Evolutionary conservation across 148 eudicot genomes (phyloP), one percentile per base, ranked within the genome.

Genomic region (Heliamphora exappendiculata): DNA sequence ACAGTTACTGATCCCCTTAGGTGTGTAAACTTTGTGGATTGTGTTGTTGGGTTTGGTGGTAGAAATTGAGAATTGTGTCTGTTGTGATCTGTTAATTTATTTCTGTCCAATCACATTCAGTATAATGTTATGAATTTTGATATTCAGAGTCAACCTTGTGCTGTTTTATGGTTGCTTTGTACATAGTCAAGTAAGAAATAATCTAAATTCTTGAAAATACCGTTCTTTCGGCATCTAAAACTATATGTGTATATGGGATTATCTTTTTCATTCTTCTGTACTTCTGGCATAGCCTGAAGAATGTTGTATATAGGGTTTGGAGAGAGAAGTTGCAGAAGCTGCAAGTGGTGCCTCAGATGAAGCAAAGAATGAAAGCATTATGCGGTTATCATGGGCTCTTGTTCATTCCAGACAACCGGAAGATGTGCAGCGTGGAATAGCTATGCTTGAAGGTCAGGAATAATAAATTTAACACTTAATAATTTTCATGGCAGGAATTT

Each of bases 351-450:
- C 62, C 66, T 83, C 93, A 19, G 89, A 93, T 49, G 92, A 89
- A 44, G 55, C 74, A 49, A 86, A 76, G 84, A 79, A 58, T 72
- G 96, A 88, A 78, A 78, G 88, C 78, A 82, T 93, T 41, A 91
- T 91, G 96, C 81, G 96, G 59, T 78, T 93, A 24, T 91, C 94
- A 24, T 93, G 98, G 98, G 92, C 90, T 55, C 91, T 93, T 69
- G 89, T 91, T 60, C 96, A 93, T 83, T 93, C 96, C 50, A 87
- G 54, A 69, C 83, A 86, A 75, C 82, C 92, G 47, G 92, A 88
- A 69, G 96, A 93, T 78, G 90, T 93, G 77, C 94, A 93, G 58
- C 91, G 92, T 20, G 98, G 96, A 55, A 93, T 93, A 50, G 96
- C 92, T 51, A 93, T 93, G 98, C 92, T 93, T 85, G 96, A 91